phyloP scores from a whole-genome alignment of 2,329 filamentous ascomycete genomes.

The Aspergillus quadricinctus region DNA sequence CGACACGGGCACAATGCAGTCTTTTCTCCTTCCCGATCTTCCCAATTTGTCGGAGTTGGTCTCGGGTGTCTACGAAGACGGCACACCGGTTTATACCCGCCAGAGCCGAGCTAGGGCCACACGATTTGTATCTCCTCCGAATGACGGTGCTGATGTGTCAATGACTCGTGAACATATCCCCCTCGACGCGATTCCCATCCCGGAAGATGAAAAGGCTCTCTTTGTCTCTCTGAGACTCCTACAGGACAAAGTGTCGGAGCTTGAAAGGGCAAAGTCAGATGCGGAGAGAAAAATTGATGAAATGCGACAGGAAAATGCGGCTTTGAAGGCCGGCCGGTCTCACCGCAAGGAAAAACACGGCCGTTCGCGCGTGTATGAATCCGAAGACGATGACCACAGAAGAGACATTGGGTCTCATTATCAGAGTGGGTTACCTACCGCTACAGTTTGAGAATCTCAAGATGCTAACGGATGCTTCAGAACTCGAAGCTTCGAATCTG shows the following conservation, averaged over 20 bases:
- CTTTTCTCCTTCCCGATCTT: constrained; percentile 58
- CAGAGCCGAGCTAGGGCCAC: constrained; percentile 47
- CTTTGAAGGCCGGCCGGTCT: constrained; percentile 44
- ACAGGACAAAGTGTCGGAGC: constrained; percentile 53
- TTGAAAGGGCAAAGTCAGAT: constrained; percentile 54
- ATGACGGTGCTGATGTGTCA: constrained; percentile 29
- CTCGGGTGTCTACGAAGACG: constrained; percentile 55
- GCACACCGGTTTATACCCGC: constrained; percentile 54
- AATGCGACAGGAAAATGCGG: constrained; percentile 49
- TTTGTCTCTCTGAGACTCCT: constrained; percentile 57
- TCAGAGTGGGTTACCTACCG: constrained; percentile 30
- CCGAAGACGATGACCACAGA: constrained; percentile 45
- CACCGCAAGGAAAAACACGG: constrained; percentile 37
- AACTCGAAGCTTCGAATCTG: constrained; percentile 51
- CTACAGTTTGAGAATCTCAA: constrained; percentile 16
- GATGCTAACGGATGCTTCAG: constrained; percentile 25
- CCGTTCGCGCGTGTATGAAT: constrained; percentile 21
- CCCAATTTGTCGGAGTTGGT: constrained; percentile 60
- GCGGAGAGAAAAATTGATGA: constrained; percentile 47
- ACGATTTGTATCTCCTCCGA: constrained; percentile 50
- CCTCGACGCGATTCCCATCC: constrained; percentile 53
- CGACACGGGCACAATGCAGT: constrained; percentile 52
- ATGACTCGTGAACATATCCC: constrained; percentile 40
- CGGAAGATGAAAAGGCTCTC: constrained; percentile 59
- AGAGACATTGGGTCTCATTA: constrained; percentile 32